Base-by-base conservation (phyloP, 31 red algal genomes). In the Porphyra umbilicalis region DNA sequence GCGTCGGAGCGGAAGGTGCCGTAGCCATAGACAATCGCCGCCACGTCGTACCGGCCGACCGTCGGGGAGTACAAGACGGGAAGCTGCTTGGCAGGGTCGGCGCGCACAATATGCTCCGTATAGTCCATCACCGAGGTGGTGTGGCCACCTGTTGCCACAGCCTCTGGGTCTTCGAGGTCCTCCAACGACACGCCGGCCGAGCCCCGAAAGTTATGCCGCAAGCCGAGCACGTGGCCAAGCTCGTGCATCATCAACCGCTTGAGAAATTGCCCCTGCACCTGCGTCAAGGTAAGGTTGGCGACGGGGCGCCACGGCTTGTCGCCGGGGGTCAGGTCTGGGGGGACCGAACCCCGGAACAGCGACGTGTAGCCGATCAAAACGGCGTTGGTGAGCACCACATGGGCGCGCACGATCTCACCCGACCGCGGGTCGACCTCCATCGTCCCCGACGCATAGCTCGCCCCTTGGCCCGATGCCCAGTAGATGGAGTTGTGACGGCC, bases 171-270 rank as follows among this genome's bases (percentile, higher is more conserved):
- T 2, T 0, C 67, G 25, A 87, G 38, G 31, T 87, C 9, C 34
- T 36, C 32, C 85, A 79, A 87, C 14, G 40, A 42, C 6, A 76
- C 35, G 38, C 81, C 42, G 3, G 85, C 78, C 20, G 36, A 67
- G n/a, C 36, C 85, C 32, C 85, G 76, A 74, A 87, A 87, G 85
- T 87, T 87, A 36, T 87, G 85, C 9, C 85, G 85, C 36, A 87
- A 29, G 6, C 85, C 85, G 3, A 87, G 39, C 0, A 79, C 6
- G 74, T 87, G 85, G 35, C 85, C 85, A 16, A 71, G 25, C 57
- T 71, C 57, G 8, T 71, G 57, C 13, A 29, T 16, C 57, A 29
- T 71, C 57, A 16, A n/a, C 4, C 6, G 25, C 6, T 18, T 2
- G 1, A 71, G 1, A 13, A 25, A 0, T 29, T 71, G 57, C n/a